Evolutionary conservation across 2,329 filamentous ascomycete species (phyloP), one percentile per base, ranked within the genome.

Genomic region (Mycosphaerella sp.): DNA sequence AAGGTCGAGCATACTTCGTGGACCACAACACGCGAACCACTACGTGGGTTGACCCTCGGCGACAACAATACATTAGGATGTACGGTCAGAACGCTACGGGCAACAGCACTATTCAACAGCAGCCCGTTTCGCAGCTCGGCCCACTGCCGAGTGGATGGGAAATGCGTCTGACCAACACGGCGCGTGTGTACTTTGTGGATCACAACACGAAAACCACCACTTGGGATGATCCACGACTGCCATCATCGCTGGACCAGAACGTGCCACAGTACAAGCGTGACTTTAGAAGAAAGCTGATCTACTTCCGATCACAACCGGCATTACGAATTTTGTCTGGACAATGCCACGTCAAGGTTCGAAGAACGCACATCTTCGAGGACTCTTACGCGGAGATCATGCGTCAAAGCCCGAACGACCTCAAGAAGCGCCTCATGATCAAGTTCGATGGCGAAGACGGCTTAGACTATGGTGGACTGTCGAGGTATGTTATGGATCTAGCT

Each of bases 141-240:
- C 93, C 93, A 26, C 74, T 98, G 45, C 93, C 93, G 2, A 97
- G 93, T 67, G 93, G 93, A 2, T 98, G 93, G 93, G 93, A 98
- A 78, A 98, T 98, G 93, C 89, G 93, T 57, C 83, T 98, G 48
- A 98, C 93, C 50, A 97, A 98, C 72, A 98, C 93, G 11, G 93
- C 93, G 29, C 82, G 93, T 56, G 93, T 98, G 12, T 98, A 98
- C 74, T 98, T 98, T 72, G 93, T 98, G 43, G 93, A 98, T 67
- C 93, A 98, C 76, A 98, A 98, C 75, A 98, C 93, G 43, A 98
- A 98, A 78, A 98, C 93, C 0, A 98, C 93, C 3, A 98, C 93
- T 1, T 98, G 93, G 93, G 93, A 98, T 68, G 93, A 98, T 67
- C 93, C 93, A 36, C 83, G 93, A 67, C 76, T 98, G 63, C 93